phyloP scores from a whole-genome alignment of 192 early-diverging fungal species.

The Endogone sp. region DNA sequence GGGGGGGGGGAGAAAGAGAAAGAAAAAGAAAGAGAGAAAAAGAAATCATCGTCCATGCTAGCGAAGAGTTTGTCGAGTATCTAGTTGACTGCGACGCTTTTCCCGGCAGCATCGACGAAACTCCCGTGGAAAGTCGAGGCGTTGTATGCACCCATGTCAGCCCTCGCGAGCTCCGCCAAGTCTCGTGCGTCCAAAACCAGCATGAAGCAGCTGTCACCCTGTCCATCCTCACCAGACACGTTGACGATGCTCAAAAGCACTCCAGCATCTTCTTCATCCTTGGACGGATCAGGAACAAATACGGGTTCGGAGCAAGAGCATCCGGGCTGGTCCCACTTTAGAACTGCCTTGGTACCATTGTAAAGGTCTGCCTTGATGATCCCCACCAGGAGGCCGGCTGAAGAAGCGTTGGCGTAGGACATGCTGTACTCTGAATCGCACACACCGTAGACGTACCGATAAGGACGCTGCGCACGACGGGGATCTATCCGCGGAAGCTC shows the following conservation, averaged over 20 bases:
- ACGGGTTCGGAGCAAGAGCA: conserved; percentile 35
- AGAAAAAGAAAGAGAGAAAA: no score
- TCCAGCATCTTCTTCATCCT: conserved; percentile 32
- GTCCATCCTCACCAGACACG: background rate
- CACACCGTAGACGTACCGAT: conserved; percentile 31
- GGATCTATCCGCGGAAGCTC: conserved; percentile 34
- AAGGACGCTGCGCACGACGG: conserved; percentile 15
- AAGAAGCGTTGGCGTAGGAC: conserved; percentile 20
- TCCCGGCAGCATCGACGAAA: conserved; percentile 14
- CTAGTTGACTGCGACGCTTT: background rate
- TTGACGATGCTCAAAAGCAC: conserved; percentile 31
- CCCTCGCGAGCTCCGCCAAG: conserved; percentile 20
- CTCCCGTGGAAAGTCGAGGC: conserved; percentile 18
- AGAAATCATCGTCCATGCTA: no score
- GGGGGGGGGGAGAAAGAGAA: no score
- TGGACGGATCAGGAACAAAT: conserved; percentile 23
- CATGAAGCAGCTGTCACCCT: conserved; percentile 18
- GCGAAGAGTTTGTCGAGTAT: background rate
- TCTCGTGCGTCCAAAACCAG: conserved; percentile 26
- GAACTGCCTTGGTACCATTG: background rate
- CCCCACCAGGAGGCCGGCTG: background rate
- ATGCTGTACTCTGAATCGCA: conserved; percentile 27
- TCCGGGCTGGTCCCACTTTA: conserved; percentile 31
- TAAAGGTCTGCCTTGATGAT: conserved; percentile 31
- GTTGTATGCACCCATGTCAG: conserved; percentile 18